Conservation (phyloP, 768 basidiomycete genomes). For the Leccinum variicolor region DNA sequence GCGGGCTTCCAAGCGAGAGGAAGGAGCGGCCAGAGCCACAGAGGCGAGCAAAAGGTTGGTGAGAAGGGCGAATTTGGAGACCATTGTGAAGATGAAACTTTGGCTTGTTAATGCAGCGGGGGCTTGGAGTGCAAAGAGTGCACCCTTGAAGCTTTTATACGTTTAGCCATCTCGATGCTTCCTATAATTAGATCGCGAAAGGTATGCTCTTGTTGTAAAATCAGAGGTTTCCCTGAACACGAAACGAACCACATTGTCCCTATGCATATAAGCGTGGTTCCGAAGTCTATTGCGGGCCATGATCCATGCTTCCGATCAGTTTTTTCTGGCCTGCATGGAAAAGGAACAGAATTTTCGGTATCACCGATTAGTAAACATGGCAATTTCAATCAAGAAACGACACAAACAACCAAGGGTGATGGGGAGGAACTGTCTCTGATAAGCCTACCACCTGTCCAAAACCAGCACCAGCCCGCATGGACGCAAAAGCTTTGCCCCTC, state of each 20-base stretch:
- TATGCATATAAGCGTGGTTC: not conserved
- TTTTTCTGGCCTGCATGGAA: not conserved
- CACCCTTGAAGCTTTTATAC: constrained; percentile 12
- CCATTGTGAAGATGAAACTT: constrained; percentile 10
- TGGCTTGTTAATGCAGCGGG: not conserved
- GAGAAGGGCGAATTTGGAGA: constrained; percentile 16
- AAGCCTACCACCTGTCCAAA: not conserved
- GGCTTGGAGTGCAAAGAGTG: not conserved
- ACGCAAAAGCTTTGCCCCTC: not conserved
- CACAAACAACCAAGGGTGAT: not conserved
- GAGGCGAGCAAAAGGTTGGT: constrained; percentile 19
- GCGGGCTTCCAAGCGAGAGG: constrained; percentile 12
- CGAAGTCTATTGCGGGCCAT: not conserved
- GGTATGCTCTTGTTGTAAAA: not conserved
- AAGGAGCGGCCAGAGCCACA: constrained; percentile 13
- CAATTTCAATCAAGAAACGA: not conserved
- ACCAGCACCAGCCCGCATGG: constrained; percentile 4
- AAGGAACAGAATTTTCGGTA: not conserved
- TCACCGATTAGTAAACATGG: not conserved
- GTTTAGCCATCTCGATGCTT: not conserved
- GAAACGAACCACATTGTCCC: not conserved
- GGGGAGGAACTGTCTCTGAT: not conserved
- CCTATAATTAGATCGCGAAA: not conserved
- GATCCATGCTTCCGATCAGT: not conserved
- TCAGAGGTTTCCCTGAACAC: not conserved